phyloP scores from a whole-genome alignment of 1,284 basidiomycete species.

The Cryptococcus sp. region DNA sequence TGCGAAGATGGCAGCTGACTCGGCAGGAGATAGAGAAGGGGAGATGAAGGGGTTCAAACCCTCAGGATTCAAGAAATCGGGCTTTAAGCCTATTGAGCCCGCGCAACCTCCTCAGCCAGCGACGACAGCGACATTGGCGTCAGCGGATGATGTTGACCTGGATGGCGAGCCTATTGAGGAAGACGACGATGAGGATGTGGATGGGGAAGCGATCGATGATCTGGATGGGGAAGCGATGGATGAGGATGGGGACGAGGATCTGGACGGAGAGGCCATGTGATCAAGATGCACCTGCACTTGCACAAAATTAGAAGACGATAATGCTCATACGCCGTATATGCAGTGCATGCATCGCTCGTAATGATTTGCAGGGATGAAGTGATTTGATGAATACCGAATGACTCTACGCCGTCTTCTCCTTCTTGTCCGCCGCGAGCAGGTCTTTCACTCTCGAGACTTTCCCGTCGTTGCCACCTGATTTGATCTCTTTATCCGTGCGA shows the following conservation, averaged over 20 bases:
- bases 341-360: neutral
- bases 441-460: slow-evolving; percentile 79
- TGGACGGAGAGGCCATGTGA: slow-evolving; percentile 54
- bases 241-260: slow-evolving; percentile 21
- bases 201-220: slow-evolving; percentile 54
- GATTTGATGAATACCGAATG: too few species aligned
- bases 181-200: slow-evolving; percentile 41
- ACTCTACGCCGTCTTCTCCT: slow-evolving; percentile 1
- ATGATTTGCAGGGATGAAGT: neutral
- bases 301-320: neutral
- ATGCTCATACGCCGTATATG: neutral
- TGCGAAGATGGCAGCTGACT: slow-evolving; percentile 2
- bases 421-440: slow-evolving; percentile 56
- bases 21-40: slow-evolving; percentile 3
- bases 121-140: slow-evolving; percentile 30
- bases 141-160: slow-evolving; percentile 24
- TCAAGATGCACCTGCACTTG: neutral
- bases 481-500: slow-evolving; percentile 68
- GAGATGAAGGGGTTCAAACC: slow-evolving; percentile 66
- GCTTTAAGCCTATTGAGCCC: slow-evolving; percentile 46
- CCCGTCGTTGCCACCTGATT: slow-evolving; percentile 69
- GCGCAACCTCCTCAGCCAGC: slow-evolving; percentile 16
- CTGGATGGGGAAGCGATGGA: slow-evolving; percentile 31
- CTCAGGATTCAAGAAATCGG: slow-evolving; percentile 59
- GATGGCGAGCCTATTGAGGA: slow-evolving; percentile 41